Evolutionary conservation across 2,329 filamentous ascomycete genomes (phyloP), one percentile per base, ranked within the genome.

Genomic region (Verticillium nonalfalfae): DNA sequence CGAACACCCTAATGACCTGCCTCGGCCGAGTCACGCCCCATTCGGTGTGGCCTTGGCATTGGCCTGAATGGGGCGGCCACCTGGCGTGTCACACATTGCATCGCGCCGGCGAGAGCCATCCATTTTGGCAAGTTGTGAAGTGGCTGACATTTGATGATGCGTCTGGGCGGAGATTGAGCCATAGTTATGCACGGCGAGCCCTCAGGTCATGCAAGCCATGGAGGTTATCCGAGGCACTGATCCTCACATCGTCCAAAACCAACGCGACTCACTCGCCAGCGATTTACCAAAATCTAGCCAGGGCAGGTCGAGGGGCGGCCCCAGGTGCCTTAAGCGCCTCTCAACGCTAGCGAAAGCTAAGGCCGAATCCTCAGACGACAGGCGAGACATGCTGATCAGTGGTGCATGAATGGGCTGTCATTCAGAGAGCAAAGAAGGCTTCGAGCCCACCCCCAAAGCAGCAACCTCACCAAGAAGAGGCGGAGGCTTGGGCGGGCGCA

Each of bases 331-430:
- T 14, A 38, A 54, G 33, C 61, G 61, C 57, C 61, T 61, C 52
- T n/a, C 13, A 39, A 58, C 54, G 21, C 61, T 63, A 64, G 57
- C 54, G 34, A 59, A 58, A 34, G 59, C 61, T 26, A 55, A 40
- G 56, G 56, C 40, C 56, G 45, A 61, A 62, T 61, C 57, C 59
- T 52, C 59, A 52, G 18, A 26, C 45, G 45, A 52, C 45, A 52
- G 11, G 18, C 45, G 45, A 52, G 45, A 52, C 45, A 52, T 52
- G 45, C 11, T 52, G 45, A 18, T 11, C 18, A 52, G 45, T 26
- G 45, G 45, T 52, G 45, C 45, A 52, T 52, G 45, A 52, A 40
- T 21, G 45, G 45, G 45, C 45, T 18, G 45, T 52, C 18, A 26
- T 52, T 18, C 45, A 52, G 45, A 31, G 13, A 52, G 45, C 45